Evolutionary conservation across 176 grass and related monocot species (phyloP).

Genomic region (maize (Zea mays)): DNA sequence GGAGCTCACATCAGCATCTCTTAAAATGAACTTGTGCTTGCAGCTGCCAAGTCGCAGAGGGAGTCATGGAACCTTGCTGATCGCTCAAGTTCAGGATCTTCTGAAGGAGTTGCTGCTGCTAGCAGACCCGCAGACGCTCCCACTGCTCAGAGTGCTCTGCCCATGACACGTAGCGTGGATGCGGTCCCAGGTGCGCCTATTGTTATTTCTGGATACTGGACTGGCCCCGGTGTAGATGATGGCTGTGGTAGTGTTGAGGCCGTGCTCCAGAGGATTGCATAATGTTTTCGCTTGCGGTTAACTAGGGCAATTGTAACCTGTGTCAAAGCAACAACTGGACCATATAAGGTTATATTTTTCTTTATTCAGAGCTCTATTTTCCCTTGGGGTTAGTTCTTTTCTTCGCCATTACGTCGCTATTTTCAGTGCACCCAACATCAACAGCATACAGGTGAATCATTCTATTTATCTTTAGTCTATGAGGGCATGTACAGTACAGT

Average conservation of each 20-base stretch:
- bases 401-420: neutral
- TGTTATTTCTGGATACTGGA: slow-evolving; percentile 59
- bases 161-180: neutral
- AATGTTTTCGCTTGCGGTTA: slow-evolving; percentile 5
- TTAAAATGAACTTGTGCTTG: neutral
- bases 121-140: slow-evolving; percentile 10
- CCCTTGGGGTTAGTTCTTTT: neutral
- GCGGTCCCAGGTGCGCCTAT: neutral
- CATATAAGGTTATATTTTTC: neutral
- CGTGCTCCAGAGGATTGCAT: slow-evolving; percentile 31
- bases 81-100: slow-evolving; percentile 3
- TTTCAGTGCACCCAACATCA: neutral
- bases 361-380: slow-evolving; percentile 3
- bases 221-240: slow-evolving; percentile 58
- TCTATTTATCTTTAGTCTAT: too few species aligned
- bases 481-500: too few species aligned
- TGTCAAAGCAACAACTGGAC: neutral
- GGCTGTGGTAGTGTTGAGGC: slow-evolving; percentile 58
- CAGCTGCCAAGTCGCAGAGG: neutral
- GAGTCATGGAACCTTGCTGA: neutral
- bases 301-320: neutral
- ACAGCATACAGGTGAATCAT: too few species aligned
- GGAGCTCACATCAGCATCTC: neutral
- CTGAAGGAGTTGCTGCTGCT: neutral
- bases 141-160: neutral